Conservation (phyloP, 2,329 filamentous ascomycete genomes). For the Fusarium scirpi region DNA sequence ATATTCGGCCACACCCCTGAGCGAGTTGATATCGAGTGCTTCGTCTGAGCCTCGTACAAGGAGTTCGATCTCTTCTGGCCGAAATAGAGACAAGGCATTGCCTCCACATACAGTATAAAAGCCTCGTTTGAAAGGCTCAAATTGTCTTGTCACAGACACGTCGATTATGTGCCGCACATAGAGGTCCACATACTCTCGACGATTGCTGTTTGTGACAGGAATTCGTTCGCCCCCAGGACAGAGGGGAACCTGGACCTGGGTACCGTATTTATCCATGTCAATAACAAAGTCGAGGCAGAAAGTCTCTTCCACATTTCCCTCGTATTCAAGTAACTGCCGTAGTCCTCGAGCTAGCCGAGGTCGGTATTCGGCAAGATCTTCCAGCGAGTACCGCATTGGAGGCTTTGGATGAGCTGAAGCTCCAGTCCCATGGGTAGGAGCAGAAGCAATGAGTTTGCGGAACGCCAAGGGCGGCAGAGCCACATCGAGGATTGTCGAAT, state of each 20-base stretch:
- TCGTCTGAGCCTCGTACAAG: slow-evolving; percentile 88
- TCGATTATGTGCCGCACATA: slow-evolving; percentile 87
- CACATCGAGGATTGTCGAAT: slow-evolving; percentile 91
- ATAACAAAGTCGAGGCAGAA: slow-evolving; percentile 87
- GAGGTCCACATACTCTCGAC: slow-evolving; percentile 86
- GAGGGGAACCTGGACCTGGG: slow-evolving; percentile 73
- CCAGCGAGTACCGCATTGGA: slow-evolving; percentile 78
- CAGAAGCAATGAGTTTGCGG: slow-evolving; percentile 83
- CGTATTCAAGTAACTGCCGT: slow-evolving; percentile 80
- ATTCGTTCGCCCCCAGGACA: slow-evolving; percentile 78
- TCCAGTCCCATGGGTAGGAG: slow-evolving; percentile 70
- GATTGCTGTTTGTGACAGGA: slow-evolving; percentile 85
- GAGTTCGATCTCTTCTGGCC: slow-evolving; percentile 91
- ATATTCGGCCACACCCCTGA: slow-evolving; percentile 82
- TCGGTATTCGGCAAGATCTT: slow-evolving; percentile 85
- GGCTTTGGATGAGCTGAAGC: slow-evolving; percentile 68
- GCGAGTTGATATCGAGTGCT: slow-evolving; percentile 78
- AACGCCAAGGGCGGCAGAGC: slow-evolving; percentile 91
- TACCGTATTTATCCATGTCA: slow-evolving; percentile 81
- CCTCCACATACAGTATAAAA: slow-evolving; percentile 94
- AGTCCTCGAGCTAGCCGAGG: slow-evolving; percentile 82
- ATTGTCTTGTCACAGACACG: slow-evolving; percentile 81
- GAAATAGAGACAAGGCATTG: slow-evolving; percentile 87
- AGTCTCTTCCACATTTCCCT: slow-evolving; percentile 83
- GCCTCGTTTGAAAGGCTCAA: slow-evolving; percentile 92